Base-by-base conservation (phyloP, 73 alveolate species). In the Paramecium tetraurelia region DNA sequence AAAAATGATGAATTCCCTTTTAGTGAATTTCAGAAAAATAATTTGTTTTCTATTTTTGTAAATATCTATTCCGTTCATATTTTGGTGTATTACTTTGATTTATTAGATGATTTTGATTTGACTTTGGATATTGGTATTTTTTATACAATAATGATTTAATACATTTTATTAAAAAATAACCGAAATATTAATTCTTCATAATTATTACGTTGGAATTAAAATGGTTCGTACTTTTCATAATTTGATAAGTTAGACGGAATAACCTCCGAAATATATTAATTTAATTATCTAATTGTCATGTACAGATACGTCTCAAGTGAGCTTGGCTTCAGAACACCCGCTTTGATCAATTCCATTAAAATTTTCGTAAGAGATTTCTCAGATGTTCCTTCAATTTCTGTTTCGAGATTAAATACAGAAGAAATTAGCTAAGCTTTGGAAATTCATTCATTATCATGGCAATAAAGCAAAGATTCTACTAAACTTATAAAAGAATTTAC, bases 161-260 rank as follows among this genome's bases (percentile, higher is more conserved):
- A 14, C 22, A 48, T 48, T 48, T 53, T 16, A 53, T 53, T 53
- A 53, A 53, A 53, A 53, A 53, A 18, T 53, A 53, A 53, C 69
- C 27, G 69, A 53, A 16, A 16, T 27, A 27, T 31, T 63, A 63
- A 33, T 63, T 63, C 41, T 63, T 63, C 84, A 63, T 63, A 63
- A 12, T 63, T 63, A 63, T 63, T 63, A 63, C 84, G 84, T 63
- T 63, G 84, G 84, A 63, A 63, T 63, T 63, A 63, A 63, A 59
- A 63, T 63, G 46, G 50, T 31, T 63, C 84, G 84, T 16, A 63
- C 84, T 63, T 63, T 63, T 63, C n/a, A 63, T 10, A 33, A 33
- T 22, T 27, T 63, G 84, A 63, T 63, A 63, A 63, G 84, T 33
- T 27, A 33, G 50, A 27, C 11, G 50, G 84, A 27, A 63, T 63